Percentiles rank a stretch among this genome's conserved stretches.
phyloP scores from a whole-genome alignment of 805 yeast genomes.

The Isabelozyma rhagii region DNA sequence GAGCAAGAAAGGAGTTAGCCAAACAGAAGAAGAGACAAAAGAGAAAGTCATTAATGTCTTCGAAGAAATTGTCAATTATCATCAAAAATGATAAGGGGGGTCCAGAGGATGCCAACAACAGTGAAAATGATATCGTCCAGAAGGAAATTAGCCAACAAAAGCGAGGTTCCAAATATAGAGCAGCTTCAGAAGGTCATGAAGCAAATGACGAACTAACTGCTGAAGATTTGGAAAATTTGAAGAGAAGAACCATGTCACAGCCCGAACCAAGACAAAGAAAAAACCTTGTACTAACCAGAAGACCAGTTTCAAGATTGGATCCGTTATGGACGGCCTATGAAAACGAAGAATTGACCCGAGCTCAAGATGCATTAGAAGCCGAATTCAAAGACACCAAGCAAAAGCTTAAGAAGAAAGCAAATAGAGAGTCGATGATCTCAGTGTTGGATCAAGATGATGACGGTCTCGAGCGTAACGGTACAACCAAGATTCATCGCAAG shows the following conservation, averaged over 20 bases:
- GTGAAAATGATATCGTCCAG: conserved; percentile 23
- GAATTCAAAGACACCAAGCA: conserved; percentile 22
- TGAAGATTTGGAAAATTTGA: conserved; percentile 43
- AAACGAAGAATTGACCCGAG: conserved; percentile 42
- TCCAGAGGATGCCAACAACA: conserved; percentile 12
- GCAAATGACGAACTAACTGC: conserved; percentile 35
- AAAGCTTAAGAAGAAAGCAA: conserved; percentile 8
- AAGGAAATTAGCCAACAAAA: conserved; percentile 32
- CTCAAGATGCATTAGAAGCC: conserved; percentile 39
- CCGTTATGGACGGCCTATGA: conserved; percentile 55
- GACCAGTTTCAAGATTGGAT: conserved; percentile 56
- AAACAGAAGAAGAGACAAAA: conserved; percentile 42
- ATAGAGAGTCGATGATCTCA: conserved; percentile 35
- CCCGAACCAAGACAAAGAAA: conserved; percentile 31
- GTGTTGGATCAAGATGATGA: conserved; percentile 17
- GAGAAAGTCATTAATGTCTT: conserved; percentile 37
- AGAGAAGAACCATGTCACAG: conserved; percentile 46
- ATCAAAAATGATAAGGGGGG: conserved; percentile 19
- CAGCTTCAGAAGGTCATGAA: conserved; percentile 32
- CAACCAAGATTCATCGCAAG: neutral
- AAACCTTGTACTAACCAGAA: conserved; percentile 43
- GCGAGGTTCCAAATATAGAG: conserved; percentile 34
- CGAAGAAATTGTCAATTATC: conserved; percentile 33
- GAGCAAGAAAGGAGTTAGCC: conserved; percentile 46
- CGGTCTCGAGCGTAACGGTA: neutral